These are phyloP conservation scores for Rhodotorula sp. DNA, from an alignment of 1,284 basidiomycete species.

Conservation along the genomic window DNA sequence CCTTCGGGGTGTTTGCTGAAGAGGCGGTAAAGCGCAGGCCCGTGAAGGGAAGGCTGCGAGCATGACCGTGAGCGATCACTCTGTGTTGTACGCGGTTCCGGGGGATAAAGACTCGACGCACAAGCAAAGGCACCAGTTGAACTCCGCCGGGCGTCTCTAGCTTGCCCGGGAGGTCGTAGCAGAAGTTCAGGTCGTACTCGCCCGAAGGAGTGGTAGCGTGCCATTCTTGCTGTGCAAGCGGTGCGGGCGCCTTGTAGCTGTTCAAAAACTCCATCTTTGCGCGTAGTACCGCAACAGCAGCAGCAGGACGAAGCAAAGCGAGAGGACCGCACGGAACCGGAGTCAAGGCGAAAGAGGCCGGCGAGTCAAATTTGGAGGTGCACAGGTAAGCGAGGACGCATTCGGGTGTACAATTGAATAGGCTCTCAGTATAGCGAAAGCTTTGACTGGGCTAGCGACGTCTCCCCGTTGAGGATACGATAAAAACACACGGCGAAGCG, in stretches of 20 bases:
- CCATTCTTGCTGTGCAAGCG: background rate
- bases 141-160: conserved; percentile 8
- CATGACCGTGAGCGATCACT: background rate
- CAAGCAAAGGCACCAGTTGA: conserved; percentile 14
- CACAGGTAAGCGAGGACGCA: too few species aligned
- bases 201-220: background rate
- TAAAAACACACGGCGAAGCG: too few species aligned
- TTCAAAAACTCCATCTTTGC: background rate
- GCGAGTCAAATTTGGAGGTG: too few species aligned
- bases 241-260: background rate
- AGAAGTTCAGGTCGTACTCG: conserved; percentile 26
- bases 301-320: background rate
- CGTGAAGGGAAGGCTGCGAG: conserved; percentile 21
- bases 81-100: background rate
- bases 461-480: too few species aligned
- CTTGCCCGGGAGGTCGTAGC: background rate
- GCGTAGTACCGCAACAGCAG: too few species aligned
- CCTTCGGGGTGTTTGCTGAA: background rate
- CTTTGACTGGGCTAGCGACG: too few species aligned
- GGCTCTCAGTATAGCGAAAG: too few species aligned
- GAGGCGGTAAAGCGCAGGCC: background rate
- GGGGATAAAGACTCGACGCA: background rate
- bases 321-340: background rate
- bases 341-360: background rate
- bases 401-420: too few species aligned